phyloP scores from a whole-genome alignment of 2,329 filamentous ascomycete species.

The Aureobasidium sp. region DNA sequence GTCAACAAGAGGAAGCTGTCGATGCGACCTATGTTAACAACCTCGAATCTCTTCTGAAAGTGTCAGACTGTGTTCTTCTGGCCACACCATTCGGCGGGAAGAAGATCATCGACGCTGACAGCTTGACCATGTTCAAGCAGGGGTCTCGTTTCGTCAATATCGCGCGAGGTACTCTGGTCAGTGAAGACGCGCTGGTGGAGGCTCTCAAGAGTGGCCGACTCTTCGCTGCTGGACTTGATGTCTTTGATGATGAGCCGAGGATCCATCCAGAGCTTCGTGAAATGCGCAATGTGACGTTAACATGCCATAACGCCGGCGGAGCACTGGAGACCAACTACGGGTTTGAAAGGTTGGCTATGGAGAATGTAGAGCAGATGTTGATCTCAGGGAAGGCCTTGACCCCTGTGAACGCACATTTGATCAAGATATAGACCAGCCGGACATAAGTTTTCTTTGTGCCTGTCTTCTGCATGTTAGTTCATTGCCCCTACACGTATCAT shows the following conservation, averaged over 20 bases:
- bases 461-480: too few species aligned
- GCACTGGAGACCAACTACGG: constrained; percentile 32
- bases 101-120: constrained; percentile 39
- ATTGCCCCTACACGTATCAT: not conserved
- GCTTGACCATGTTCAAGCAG: constrained; percentile 43
- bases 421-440: not conserved
- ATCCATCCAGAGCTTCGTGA: constrained; percentile 37
- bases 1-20: constrained; percentile 35
- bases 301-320: constrained; percentile 30
- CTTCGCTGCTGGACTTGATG: constrained; percentile 51
- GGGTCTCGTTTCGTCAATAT: constrained; percentile 57
- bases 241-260: constrained; percentile 46
- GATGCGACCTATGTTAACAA: constrained; percentile 45
- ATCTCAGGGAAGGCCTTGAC: not conserved
- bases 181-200: constrained; percentile 53
- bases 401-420: constrained; percentile 5
- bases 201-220: constrained; percentile 48
- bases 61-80: constrained; percentile 52
- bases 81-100: constrained; percentile 48
- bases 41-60: constrained; percentile 43
- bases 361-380: constrained; percentile 23
- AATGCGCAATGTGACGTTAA: constrained; percentile 33
- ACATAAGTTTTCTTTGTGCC: too few species aligned
- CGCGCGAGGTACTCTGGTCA: constrained; percentile 54
- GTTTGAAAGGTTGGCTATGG: constrained; percentile 32